phyloP scores from a whole-genome alignment of 345 rosid genomes.

The Populus pruinosa region DNA sequence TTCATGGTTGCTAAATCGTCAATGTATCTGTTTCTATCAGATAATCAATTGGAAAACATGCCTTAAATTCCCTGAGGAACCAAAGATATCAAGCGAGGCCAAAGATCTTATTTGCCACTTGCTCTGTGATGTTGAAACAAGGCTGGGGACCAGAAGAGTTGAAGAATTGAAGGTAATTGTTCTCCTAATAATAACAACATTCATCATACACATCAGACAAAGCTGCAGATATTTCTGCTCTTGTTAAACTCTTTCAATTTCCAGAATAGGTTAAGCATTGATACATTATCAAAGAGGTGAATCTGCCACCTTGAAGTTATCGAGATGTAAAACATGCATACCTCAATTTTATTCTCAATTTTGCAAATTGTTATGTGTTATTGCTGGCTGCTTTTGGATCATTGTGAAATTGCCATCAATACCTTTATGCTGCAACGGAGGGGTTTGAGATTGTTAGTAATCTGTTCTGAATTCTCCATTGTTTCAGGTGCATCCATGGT shows the following conservation, averaged over 20 bases:
- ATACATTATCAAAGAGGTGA: not conserved
- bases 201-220: not conserved
- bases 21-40: conserved; percentile 39
- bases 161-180: conserved; percentile 82
- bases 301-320: not conserved
- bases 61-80: conserved; percentile 93
- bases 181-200: not conserved
- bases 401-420: not conserved
- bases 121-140: conserved; percentile 88
- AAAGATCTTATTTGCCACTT: conserved; percentile 79
- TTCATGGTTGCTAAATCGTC: conserved; percentile 19
- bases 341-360: not conserved
- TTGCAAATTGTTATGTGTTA: not conserved
- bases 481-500: conserved; percentile 82
- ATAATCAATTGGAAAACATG: conserved; percentile 91
- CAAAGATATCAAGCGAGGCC: conserved; percentile 78
- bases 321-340: not conserved
- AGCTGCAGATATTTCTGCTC: conserved; percentile 1
- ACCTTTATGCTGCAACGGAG: not conserved
- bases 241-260: not conserved
- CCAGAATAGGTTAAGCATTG: not conserved
- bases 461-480: conserved; percentile 16
- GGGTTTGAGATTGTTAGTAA: conserved; percentile 11
- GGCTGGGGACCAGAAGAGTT: conserved; percentile 84
- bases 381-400: conserved; percentile 1